Percentiles rank a stretch among this genome's conserved stretches.
Conservation (phyloP, 1,284 basidiomycete genomes). For the Ceratobasidium sp. region DNA sequence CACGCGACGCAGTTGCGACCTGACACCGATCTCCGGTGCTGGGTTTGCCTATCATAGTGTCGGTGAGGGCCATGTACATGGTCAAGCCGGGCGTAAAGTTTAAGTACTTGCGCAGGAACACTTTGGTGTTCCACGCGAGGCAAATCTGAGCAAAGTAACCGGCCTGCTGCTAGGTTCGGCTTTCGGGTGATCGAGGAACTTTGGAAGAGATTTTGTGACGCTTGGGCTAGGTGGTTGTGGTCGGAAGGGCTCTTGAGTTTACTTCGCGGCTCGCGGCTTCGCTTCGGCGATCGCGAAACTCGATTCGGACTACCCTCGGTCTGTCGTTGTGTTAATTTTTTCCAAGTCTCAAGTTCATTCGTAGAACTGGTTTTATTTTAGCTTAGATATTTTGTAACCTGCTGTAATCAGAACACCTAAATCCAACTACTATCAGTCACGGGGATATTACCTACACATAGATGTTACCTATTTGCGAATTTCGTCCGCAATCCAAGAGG, state of each 20-base stretch:
- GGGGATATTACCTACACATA: too few species aligned
- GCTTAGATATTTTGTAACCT: too few species aligned
- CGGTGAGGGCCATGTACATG: neutral
- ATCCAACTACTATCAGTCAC: too few species aligned
- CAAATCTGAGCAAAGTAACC: neutral
- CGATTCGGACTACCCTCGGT: constrained; percentile 29
- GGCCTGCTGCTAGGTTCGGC: neutral
- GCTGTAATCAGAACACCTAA: too few species aligned
- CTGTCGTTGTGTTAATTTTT: constrained; percentile 6
- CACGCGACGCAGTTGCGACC: too few species aligned
- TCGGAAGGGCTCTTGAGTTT: constrained; percentile 5
- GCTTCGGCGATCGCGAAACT: constrained; percentile 7
- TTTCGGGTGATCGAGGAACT: constrained; percentile 3
- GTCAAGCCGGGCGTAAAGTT: neutral
- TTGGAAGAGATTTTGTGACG: neutral
- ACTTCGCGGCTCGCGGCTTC: constrained; percentile 20
- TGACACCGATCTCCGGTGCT: too few species aligned
- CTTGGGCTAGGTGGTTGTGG: neutral
- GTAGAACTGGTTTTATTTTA: too few species aligned
- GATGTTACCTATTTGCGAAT: too few species aligned
- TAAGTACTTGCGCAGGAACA: neutral
- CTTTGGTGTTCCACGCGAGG: too few species aligned
- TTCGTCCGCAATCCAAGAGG: too few species aligned
- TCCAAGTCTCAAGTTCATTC: neutral
- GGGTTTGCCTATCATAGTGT: too few species aligned